Base-by-base conservation (phyloP, 257 asterid species). In the Anisodus tanguticus region DNA sequence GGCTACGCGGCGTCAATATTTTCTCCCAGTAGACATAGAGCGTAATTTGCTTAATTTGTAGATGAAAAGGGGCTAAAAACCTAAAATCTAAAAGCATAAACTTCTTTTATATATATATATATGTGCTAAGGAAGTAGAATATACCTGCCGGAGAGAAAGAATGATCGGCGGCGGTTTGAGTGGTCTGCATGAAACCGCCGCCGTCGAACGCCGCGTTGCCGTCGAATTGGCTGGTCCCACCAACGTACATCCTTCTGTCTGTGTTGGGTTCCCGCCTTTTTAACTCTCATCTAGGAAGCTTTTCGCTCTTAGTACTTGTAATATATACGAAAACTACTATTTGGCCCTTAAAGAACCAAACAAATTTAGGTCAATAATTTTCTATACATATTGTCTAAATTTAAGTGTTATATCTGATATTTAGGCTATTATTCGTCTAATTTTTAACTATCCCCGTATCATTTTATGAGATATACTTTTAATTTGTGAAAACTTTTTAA, bases 161-260 rank as follows among this genome's bases (percentile, higher is more conserved):
- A 66, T 91, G 87, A 59, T 93, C 97, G 17, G 88, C 89, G 54
- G 93, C 89, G 63, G 94, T 88, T 85, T 91, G 98, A 62, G 98
- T 96, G 35, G 98, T 90, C 91, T 94, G 98, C 98, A 96, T 96
- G 86, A 94, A 96, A 64, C 98, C 99, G 19, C 97, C 97, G 88
- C 99, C 99, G 71, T 97, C 89, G 90, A 96, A 96, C 89, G 98
- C 98, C 55, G 98, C 98, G 94, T 90, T 91, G 66, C 97, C 94
- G 64, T 94, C 98, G 86, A 96, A 96, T 60, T 90, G 89, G 84
- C 67, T 88, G 51, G 87, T 86, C 9, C 92, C 90, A 8, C 89
- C 94, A 8, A 88, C 94, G 74, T 91, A 91, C 99, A 95, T 94
- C 66, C 86, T 70, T 71, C 85, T 15, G 35, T 22, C 2, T 5